Base-by-base conservation (phyloP, 1,284 basidiomycete genomes). In the Amylostereum areolatum region DNA sequence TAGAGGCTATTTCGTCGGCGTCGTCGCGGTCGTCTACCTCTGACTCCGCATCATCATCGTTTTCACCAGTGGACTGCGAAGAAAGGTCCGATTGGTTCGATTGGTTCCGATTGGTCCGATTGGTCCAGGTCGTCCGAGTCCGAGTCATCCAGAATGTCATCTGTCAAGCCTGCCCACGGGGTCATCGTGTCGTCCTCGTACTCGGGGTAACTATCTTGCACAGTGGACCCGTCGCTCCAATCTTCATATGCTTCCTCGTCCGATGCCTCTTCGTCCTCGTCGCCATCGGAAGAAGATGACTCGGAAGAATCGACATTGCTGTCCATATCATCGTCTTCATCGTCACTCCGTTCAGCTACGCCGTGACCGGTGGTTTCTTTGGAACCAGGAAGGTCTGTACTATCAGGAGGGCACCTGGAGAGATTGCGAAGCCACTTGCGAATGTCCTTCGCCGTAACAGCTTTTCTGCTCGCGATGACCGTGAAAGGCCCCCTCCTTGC, bases 171-270 rank as follows among this genome's bases (percentile, higher is more conserved):
- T 4, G 30, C 41, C 5, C 56, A 59, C 40, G 57, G 58, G 12
- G 51, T 53, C 11, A 57, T 53, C 24, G 51, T 44, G 34, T 59
- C 60, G 32, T 60, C 56, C 4, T 52, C 56, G 43, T 53, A 56
- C 4, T 43, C 41, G 25, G 30, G 28, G 25, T 27, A 5, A 27
- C 30, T n/a, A 8, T 29, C 35, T 8, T 25, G 25, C 5, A 32
- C 43, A 4, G 43, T 45, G 29, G 43, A 52, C 18, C 56, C 48
- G 34, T 64, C 61, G 48, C 61, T 62, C 59, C 60, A 60, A 10
- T 56, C 54, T 45, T 64, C 62, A 42, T 59, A 57, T 10, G 46
- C 59, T 43, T 55, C 52, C n/a, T 54, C 51, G 5, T 58, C 57
- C 9, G 51, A 54, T 9, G 55, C 52, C 9, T 43, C n/a, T 4